Base-by-base conservation (phyloP, 768 basidiomycete genomes). In the Leccinum subtestaceum region DNA sequence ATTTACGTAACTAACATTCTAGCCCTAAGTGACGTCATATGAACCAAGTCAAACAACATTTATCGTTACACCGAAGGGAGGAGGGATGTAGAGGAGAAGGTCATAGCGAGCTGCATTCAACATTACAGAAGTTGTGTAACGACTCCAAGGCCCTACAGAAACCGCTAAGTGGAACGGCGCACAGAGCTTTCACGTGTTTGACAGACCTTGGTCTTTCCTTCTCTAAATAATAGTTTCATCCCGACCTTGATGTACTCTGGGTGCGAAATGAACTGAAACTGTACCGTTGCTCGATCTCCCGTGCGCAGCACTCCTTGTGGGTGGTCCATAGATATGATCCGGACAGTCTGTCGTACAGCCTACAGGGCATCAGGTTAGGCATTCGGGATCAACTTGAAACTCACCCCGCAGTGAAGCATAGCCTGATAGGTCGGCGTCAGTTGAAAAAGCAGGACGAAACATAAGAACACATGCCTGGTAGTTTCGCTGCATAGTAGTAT, bases 241-340 rank as follows among this genome's bases (percentile, higher is more conserved):
- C 95, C 95, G 64, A 88, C 88, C 71, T 95, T 95, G 62, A 98
- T 78, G 70, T 87, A 95, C 77, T 97, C 96, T 0, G 93, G 89
- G 55, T 90, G 88, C 13, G 91, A 88, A 56, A 96, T 91, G 68
- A 98, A 96, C 75, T 98, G 93, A 65, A 98, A 98, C 34, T 84
- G 83, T n/a, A 98, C 93, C 3, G 88, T 94, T 3, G 94, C 93
- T 32, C 95, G 84, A 69, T 99, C 97, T 4, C 97, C 97, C 0
- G 96, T 99, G 19, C 96, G 87, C 29, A 99, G 78, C 38, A 96
- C 79, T 12, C 89, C 89, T 67, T 91, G 88, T 7, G 93, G 91
- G 63, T 94, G 88, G 68, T 98, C 95, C 82, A 95, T 92, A 45
- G 80, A 84, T n/a, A 94, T 72, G 63, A 97, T 95, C 55, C 89